Conservation (phyloP, 2,329 filamentous ascomycete genomes). For the Teratosphaeria epicoccoides region DNA sequence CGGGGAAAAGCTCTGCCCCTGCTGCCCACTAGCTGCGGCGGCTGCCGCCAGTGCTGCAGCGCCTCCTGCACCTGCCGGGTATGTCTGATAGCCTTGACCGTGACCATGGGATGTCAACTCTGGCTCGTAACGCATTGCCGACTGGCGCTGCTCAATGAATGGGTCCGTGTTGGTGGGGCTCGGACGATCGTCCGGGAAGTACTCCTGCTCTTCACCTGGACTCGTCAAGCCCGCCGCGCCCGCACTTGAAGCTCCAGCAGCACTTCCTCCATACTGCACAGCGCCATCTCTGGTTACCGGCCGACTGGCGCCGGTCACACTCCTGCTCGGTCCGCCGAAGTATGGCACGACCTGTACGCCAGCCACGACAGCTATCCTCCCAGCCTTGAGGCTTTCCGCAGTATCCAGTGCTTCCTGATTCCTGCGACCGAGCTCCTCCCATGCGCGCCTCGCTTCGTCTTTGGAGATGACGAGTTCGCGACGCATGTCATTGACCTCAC, state of each 20-base stretch:
- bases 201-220: constrained; percentile 27
- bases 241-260: constrained; percentile 6
- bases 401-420: constrained; percentile 90
- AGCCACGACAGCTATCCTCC: constrained; percentile 78
- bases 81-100: constrained; percentile 20
- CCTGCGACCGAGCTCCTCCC: constrained; percentile 88
- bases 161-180: constrained; percentile 52
- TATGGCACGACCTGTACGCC: constrained; percentile 84
- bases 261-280: constrained; percentile 16
- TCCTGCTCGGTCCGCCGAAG: constrained; percentile 20
- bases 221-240: constrained; percentile 18
- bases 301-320: constrained; percentile 33
- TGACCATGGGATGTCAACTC: constrained; percentile 20
- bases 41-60: constrained; percentile 3
- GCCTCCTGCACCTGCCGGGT: constrained; percentile 8
- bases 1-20: constrained; percentile 2
- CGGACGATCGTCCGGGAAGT: constrained; percentile 42
- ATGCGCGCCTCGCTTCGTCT: constrained; percentile 86
- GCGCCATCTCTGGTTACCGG: constrained; percentile 28
- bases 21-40: constrained; percentile 3
- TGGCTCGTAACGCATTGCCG: constrained; percentile 28
- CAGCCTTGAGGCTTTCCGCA: constrained; percentile 73
- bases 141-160: constrained; percentile 42
- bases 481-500: constrained; percentile 67
- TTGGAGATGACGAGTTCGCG: constrained; percentile 91